phyloP scores from a whole-genome alignment of 2,329 filamentous ascomycete genomes.

The Aspergillus sojae region DNA sequence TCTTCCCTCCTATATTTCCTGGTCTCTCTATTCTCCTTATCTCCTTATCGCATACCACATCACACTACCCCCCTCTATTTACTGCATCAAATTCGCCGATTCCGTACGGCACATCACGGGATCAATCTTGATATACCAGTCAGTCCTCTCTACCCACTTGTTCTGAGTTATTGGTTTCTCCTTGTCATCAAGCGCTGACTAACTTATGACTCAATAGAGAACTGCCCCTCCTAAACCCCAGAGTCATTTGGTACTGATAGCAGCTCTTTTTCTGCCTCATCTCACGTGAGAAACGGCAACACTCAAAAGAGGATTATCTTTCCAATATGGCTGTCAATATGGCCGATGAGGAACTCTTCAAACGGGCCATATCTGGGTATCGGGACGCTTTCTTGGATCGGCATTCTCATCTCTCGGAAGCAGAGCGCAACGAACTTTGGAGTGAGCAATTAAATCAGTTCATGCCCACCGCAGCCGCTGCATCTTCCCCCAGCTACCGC shows the following conservation, averaged over 20 bases:
- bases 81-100: not conserved
- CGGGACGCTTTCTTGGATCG: constrained; percentile 46
- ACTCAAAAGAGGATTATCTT: constrained; percentile 20
- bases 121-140: constrained; percentile 7
- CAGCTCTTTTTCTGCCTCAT: constrained; percentile 24
- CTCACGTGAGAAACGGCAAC: constrained; percentile 15
- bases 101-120: not conserved
- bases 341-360: constrained; percentile 44
- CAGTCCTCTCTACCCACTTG: constrained; percentile 13
- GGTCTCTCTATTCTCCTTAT: constrained; percentile 8
- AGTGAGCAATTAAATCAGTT: constrained; percentile 42
- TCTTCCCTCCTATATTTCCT: constrained; percentile 9
- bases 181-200: not conserved
- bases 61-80: not conserved
- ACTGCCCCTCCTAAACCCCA: constrained; percentile 8
- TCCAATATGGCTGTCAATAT: constrained; percentile 38
- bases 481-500: constrained; percentile 22
- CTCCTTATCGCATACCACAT: constrained; percentile 22
- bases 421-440: constrained; percentile 45
- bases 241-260: constrained; percentile 34
- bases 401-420: constrained; percentile 44
- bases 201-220: constrained; percentile 6
- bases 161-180: constrained; percentile 12
- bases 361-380: constrained; percentile 44
- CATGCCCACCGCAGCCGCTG: constrained; percentile 31